These are phyloP conservation scores for Teratosphaeria epicoccoides DNA, from an alignment of 2,329 filamentous ascomycete species.

Conservation along the genomic window DNA sequence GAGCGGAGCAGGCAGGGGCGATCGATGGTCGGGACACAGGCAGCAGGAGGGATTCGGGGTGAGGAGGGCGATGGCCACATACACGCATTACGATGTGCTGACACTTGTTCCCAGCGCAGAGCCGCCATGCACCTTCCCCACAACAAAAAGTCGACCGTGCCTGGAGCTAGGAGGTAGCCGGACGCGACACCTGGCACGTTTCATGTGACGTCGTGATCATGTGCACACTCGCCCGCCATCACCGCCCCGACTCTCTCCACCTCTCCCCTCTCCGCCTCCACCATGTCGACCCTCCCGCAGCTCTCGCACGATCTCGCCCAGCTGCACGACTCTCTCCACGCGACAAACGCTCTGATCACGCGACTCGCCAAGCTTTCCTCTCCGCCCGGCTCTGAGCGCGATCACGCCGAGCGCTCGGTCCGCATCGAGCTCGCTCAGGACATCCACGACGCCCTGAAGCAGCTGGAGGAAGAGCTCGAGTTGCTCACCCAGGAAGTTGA, in stretches of 20 bases:
- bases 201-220: not conserved
- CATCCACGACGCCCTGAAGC: constrained; percentile 66
- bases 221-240: not conserved
- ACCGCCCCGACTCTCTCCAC: constrained; percentile 8
- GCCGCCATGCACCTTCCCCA: no score
- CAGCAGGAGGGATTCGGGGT: no score
- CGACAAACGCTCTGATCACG: constrained; percentile 45
- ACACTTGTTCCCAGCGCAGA: no score
- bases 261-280: not conserved
- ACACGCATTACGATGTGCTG: no score
- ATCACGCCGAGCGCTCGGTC: constrained; percentile 44
- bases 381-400: constrained; percentile 51
- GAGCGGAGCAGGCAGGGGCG: no score
- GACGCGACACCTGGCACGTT: no score
- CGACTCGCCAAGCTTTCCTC: constrained; percentile 50
- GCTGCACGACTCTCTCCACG: constrained; percentile 44
- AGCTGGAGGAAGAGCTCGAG: constrained; percentile 75
- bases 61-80: no score
- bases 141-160: no score
- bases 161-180: no score
- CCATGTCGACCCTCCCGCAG: constrained; percentile 10
- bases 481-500: constrained; percentile 66
- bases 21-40: no score
- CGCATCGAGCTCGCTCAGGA: constrained; percentile 67
- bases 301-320: constrained; percentile 17